Evolutionary conservation across 2,329 filamentous ascomycete genomes (phyloP).

Genomic region (Pyrenophora seminiperda): DNA sequence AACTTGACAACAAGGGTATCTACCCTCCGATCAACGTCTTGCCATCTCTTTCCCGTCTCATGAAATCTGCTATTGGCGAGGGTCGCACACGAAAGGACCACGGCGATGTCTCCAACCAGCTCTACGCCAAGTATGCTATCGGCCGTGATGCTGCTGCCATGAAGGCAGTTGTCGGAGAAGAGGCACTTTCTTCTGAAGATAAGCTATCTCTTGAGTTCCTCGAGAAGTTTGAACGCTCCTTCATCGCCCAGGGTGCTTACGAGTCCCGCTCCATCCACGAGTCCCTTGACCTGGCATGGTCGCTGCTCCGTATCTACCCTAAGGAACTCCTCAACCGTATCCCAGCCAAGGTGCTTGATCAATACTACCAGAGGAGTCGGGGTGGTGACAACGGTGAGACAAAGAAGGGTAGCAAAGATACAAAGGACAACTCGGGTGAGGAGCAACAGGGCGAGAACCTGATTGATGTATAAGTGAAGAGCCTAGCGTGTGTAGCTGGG

Average conservation of each 20-base stretch:
- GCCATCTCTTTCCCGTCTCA: slow-evolving; percentile 95
- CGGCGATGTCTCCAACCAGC: slow-evolving; percentile 97
- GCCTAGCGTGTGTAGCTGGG: slow-evolving; percentile 7
- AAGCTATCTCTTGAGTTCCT: slow-evolving; percentile 98
- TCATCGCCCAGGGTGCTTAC: slow-evolving; percentile 90
- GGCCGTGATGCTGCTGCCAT: slow-evolving; percentile 97
- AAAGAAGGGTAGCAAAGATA: slow-evolving; percentile 49
- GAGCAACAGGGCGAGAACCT: slow-evolving; percentile 45
- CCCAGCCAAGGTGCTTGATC: slow-evolving; percentile 59
- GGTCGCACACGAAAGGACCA: slow-evolving; percentile 96
- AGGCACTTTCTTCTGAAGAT: slow-evolving; percentile 92
- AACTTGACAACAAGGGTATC: slow-evolving; percentile 93
- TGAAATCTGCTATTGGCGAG: slow-evolving; percentile 99
- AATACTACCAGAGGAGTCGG: slow-evolving; percentile 56
- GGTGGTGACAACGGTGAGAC: slow-evolving; percentile 43
- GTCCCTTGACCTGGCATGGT: slow-evolving; percentile 95
- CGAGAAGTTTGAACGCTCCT: slow-evolving; percentile 96
- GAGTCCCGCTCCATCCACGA: slow-evolving; percentile 91
- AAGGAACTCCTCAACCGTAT: slow-evolving; percentile 95
- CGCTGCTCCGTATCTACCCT: slow-evolving; percentile 92
- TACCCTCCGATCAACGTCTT: slow-evolving; percentile 99
- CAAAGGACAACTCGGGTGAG: slow-evolving; percentile 50
- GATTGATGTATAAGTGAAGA: slow-evolving; percentile 44
- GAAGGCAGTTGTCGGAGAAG: slow-evolving; percentile 99
- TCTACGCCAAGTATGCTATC: slow-evolving; percentile 99